phyloP scores from a whole-genome alignment of 768 basidiomycete species.

The Coprinopsis strossmayeri region DNA sequence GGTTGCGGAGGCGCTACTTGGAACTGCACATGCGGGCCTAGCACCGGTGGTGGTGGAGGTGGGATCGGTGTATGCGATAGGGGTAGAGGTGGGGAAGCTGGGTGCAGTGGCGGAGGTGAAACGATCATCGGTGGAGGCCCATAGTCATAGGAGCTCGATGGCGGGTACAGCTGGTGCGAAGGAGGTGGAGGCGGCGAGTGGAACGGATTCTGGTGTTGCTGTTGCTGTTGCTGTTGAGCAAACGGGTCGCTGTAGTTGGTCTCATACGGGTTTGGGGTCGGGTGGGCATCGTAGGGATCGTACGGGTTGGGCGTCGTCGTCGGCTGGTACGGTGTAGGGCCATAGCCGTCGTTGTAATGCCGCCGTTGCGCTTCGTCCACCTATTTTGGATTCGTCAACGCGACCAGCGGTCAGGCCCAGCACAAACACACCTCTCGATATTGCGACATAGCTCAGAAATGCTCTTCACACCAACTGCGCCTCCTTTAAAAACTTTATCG shows the following conservation, averaged over 20 bases:
- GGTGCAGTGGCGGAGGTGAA: too few species aligned
- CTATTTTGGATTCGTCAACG: slow-evolving; percentile 20
- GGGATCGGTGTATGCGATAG: too few species aligned
- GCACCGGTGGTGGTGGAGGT: too few species aligned
- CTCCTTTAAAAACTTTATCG: too few species aligned
- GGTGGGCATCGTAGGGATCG: slow-evolving; percentile 28
- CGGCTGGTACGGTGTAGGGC: slow-evolving; percentile 18
- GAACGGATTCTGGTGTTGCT: too few species aligned
- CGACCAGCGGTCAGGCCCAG: neutral
- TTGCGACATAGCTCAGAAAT: too few species aligned
- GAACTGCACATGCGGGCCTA: slow-evolving; percentile 3
- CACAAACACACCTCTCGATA: neutral
- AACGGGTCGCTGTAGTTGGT: slow-evolving; percentile 30
- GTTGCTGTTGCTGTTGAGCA: slow-evolving; percentile 22
- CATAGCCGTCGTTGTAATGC: slow-evolving; percentile 65
- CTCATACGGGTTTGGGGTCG: slow-evolving; percentile 19
- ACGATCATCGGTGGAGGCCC: too few species aligned
- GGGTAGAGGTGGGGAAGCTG: too few species aligned
- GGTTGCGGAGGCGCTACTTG: slow-evolving; percentile 10
- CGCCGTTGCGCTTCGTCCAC: slow-evolving; percentile 60
- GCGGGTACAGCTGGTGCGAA: too few species aligned
- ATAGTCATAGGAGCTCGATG: too few species aligned
- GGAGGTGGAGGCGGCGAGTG: too few species aligned
- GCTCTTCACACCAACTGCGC: too few species aligned
- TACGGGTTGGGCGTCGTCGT: slow-evolving; percentile 29